Conservation (phyloP, 106 monocot species). For the Vanilla planifolia region DNA sequence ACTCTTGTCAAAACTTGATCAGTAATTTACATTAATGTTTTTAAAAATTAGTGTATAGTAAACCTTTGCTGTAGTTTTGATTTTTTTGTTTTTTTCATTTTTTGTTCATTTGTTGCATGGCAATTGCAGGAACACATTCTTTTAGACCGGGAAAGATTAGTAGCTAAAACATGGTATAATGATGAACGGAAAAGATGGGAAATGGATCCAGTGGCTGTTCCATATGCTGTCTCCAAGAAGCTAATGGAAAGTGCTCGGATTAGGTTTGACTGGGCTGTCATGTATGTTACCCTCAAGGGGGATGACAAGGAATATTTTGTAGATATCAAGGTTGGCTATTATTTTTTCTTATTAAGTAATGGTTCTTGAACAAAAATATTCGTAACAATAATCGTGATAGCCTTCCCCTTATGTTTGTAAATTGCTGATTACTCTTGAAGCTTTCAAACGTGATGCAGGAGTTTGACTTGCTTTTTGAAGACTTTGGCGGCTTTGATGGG, state of each 20-base stretch:
- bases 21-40: too few relatives aligned
- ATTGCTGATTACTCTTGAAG: not conserved
- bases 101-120: conserved; percentile 5
- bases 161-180: conserved; percentile 78
- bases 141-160: conserved; percentile 63
- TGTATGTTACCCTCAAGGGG: conserved; percentile 80
- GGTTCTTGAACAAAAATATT: not conserved
- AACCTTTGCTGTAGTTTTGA: too few relatives aligned
- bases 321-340: conserved; percentile 66
- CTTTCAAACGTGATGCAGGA: conserved; percentile 27
- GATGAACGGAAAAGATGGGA: conserved; percentile 81
- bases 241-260: conserved; percentile 62
- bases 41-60: too few relatives aligned
- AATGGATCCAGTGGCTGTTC: conserved; percentile 85
- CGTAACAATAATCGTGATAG: not conserved
- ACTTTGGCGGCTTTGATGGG: conserved; percentile 85
- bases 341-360: not conserved
- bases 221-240: conserved; percentile 74
- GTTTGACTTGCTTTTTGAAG: conserved; percentile 80
- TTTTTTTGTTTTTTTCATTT: too few relatives aligned
- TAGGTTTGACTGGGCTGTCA: conserved; percentile 85
- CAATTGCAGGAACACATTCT: conserved; percentile 56
- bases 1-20: not conserved
- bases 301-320: conserved; percentile 81
- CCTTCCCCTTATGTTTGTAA: not conserved